Percentiles rank a stretch among this genome's conserved stretches.
Evolutionary conservation across 129 eudicot genomes (phyloP).

Genomic region (Flaveria trinervia): DNA sequence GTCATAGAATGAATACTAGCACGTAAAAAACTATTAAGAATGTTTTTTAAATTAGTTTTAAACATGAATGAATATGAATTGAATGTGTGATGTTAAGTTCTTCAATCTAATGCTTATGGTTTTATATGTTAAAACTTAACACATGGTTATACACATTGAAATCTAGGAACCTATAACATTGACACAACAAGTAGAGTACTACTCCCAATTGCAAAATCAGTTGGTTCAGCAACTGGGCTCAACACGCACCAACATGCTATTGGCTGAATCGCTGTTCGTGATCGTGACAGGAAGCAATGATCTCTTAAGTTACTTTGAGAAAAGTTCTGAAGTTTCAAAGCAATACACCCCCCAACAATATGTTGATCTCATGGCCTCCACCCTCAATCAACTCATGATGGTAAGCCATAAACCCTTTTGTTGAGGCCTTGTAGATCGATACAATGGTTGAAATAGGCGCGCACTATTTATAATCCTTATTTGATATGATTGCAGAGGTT

Average conservation of each 20-base stretch:
- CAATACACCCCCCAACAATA: slow-evolving; percentile 50
- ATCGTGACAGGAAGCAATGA: slow-evolving; percentile 82
- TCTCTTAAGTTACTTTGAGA: slow-evolving; percentile 47
- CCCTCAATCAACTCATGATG: slow-evolving; percentile 47
- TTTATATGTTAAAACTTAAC: background rate
- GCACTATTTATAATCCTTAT: background rate
- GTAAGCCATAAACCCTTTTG: slow-evolving; percentile 26
- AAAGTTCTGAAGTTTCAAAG: slow-evolving; percentile 35
- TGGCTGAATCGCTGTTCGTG: slow-evolving; percentile 52
- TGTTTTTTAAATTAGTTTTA: too few species aligned
- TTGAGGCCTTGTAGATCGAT: background rate
- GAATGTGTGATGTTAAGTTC: too few species aligned
- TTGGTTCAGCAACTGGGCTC: slow-evolving; percentile 48
- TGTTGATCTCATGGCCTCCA: slow-evolving; percentile 50
- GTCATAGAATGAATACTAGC: background rate
- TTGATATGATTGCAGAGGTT: slow-evolving; percentile 35
- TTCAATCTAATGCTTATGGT: background rate
- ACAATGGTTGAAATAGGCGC: background rate
- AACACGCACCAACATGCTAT: slow-evolving; percentile 32
- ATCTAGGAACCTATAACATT: slow-evolving; percentile 49
- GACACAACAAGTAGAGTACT: slow-evolving; percentile 53
- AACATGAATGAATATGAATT: too few species aligned
- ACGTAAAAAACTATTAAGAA: background rate
- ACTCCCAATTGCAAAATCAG: slow-evolving; percentile 36
- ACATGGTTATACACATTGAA: background rate